A percentile compares a stretch with the other conserved stretches of the same genome.
Evolutionary conservation across 78 protist genomes (phyloP).

Genomic region (Monosiga brevicollis): DNA sequence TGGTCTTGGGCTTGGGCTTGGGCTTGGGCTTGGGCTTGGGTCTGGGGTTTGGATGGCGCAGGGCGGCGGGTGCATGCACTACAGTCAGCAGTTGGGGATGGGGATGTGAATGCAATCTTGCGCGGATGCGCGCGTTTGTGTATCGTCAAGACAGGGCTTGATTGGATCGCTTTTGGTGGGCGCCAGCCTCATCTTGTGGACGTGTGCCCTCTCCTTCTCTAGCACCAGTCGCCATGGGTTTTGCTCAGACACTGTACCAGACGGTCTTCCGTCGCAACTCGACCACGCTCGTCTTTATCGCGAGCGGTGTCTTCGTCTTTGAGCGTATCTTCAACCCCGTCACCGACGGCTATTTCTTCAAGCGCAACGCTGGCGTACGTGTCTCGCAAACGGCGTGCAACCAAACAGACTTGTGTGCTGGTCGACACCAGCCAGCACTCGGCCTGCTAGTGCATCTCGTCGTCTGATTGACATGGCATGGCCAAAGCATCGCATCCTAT

Average conservation of each 20-base stretch:
- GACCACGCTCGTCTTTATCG: not conserved
- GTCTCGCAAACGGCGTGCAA: not conserved
- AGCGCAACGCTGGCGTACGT: not conserved
- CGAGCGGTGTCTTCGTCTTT: not conserved
- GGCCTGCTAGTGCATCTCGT: not conserved
- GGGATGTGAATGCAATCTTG: no score
- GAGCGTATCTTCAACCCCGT: not conserved
- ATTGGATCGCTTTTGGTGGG: no score
- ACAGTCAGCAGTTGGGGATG: no score
- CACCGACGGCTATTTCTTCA: not conserved
- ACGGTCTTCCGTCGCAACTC: not conserved
- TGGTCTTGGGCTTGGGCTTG: no score
- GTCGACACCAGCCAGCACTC: not conserved
- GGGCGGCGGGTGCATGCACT: no score
- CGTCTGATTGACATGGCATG: not conserved
- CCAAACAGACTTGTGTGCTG: not conserved
- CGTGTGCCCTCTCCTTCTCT: no score
- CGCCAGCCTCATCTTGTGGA: no score
- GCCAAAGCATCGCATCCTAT: not conserved
- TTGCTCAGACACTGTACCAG: not conserved
- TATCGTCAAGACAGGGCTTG: no score
- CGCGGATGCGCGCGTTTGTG: no score
- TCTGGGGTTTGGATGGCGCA: no score
- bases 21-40: no score
- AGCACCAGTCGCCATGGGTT: not conserved